Evolutionary conservation across 306 rosid species (phyloP).

Genomic region (Quercus alba): DNA sequence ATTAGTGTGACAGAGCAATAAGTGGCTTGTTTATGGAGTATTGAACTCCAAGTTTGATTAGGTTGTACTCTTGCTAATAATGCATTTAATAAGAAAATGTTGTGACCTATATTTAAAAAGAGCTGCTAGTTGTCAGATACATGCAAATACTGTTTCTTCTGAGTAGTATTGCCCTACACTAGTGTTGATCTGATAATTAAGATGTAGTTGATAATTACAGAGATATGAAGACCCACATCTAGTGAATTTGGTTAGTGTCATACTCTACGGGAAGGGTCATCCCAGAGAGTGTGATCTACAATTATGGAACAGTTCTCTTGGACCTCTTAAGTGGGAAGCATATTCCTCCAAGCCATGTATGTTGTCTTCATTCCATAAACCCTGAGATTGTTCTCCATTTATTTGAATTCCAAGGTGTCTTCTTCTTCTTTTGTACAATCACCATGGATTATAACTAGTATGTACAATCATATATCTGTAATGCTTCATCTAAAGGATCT

Average conservation of each 20-base stretch:
- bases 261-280: conserved; percentile 71
- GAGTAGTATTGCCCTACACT: background rate
- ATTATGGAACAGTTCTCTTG: conserved; percentile 79
- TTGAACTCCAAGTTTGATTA: background rate
- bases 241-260: conserved; percentile 12
- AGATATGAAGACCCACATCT: background rate
- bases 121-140: background rate
- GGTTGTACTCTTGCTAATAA: background rate
- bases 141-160: background rate
- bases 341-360: conserved; percentile 89
- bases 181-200: background rate
- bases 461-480: background rate
- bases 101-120: background rate
- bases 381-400: conserved; percentile 3
- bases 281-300: conserved; percentile 81
- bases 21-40: background rate
- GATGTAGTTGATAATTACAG: background rate
- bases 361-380: conserved; percentile 21
- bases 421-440: background rate
- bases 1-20: background rate
- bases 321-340: conserved; percentile 93
- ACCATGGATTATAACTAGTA: background rate
- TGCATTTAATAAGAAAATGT: background rate
- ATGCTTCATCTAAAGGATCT: background rate
- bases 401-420: background rate